Evolutionary conservation across 73 alveolate species (phyloP).

Genomic region (Tetrahymena borealis): DNA sequence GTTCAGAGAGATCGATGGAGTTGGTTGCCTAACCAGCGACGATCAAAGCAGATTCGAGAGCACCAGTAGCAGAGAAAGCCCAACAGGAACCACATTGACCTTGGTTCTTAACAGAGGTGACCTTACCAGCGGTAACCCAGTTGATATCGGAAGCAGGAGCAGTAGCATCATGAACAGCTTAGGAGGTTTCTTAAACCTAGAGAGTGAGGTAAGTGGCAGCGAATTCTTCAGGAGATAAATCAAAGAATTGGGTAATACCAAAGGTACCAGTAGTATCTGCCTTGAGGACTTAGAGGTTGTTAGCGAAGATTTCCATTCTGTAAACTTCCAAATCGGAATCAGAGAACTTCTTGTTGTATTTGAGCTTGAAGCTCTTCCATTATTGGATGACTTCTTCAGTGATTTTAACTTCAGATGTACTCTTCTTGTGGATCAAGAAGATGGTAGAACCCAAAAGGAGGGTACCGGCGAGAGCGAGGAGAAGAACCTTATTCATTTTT

Average conservation of each 20-base stretch:
- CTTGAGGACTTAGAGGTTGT: not conserved
- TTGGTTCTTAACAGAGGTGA: constrained; percentile 64
- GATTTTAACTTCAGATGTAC: not conserved
- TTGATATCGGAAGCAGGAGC: not conserved
- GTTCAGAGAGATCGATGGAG: constrained; percentile 44
- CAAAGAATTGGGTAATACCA: constrained; percentile 11
- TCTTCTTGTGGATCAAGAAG: not conserved
- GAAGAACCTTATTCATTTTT: too few relatives aligned
- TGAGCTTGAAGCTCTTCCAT: not conserved
- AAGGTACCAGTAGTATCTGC: not conserved
- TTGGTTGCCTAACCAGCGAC: constrained; percentile 1
- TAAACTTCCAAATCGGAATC: not conserved
- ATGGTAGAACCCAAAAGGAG: not conserved
- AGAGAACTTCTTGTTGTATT: not conserved
- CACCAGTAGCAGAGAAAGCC: constrained; percentile 61
- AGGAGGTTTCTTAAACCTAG: not conserved
- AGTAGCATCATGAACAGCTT: not conserved
- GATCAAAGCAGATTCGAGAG: constrained; percentile 46
- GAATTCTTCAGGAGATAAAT: constrained; percentile 30
- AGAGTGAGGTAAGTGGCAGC: constrained; percentile 1
- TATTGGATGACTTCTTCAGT: not conserved
- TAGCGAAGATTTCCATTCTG: not conserved
- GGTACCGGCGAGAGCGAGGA: not conserved
- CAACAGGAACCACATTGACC: constrained; percentile 79
- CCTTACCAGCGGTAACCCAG: constrained; percentile 12